Percentiles rank a stretch among this genome's conserved stretches.
Conservation (phyloP, 176 grass and related monocot genomes). For the Elaeis guineensis region DNA sequence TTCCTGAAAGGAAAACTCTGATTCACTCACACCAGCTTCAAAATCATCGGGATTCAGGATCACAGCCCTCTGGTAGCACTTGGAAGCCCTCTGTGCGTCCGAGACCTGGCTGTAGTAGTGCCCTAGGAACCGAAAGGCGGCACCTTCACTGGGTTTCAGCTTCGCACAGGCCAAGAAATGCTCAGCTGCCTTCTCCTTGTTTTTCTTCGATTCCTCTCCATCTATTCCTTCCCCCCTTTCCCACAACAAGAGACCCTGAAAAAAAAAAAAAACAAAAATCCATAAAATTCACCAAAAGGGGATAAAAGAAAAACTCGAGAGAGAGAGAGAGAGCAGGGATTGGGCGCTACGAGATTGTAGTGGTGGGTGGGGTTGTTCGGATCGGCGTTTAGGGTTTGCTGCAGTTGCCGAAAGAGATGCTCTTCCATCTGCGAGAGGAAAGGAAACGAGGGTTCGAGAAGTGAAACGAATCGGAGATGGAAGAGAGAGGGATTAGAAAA, state of each 20-base stretch:
- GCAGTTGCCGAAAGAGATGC: slow-evolving; percentile 28
- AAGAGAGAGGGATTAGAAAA: too few relatives aligned
- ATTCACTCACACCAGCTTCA: slow-evolving; percentile 57
- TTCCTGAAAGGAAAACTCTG: slow-evolving; percentile 3
- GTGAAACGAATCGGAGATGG: too few relatives aligned
- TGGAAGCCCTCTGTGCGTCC: slow-evolving; percentile 54
- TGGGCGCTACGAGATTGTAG: slow-evolving; percentile 42
- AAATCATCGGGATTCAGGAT: slow-evolving; percentile 53
- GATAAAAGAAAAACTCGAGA: not conserved
- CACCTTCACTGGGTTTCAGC: slow-evolving; percentile 67
- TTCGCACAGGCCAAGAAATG: slow-evolving; percentile 76
- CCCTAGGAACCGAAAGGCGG: slow-evolving; percentile 62
- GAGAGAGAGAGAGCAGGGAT: not conserved
- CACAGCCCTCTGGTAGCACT: slow-evolving; percentile 73
- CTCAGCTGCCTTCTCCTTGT: slow-evolving; percentile 48
- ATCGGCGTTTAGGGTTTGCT: slow-evolving; percentile 49
- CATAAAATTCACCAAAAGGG: not conserved
- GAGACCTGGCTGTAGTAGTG: slow-evolving; percentile 45
- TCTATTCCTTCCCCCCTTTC: slow-evolving; percentile 24
- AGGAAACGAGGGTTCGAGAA: not conserved
- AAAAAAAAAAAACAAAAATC: not conserved
- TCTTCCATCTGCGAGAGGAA: slow-evolving; percentile 27
- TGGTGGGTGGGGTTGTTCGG: slow-evolving; percentile 43
- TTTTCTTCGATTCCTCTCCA: slow-evolving; percentile 28
- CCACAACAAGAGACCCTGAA: slow-evolving; percentile 67